A percentile compares a stretch with the other conserved stretches of the same genome.
Evolutionary conservation across 805 yeast genomes (phyloP).

Genomic region (Starmerella floricola): DNA sequence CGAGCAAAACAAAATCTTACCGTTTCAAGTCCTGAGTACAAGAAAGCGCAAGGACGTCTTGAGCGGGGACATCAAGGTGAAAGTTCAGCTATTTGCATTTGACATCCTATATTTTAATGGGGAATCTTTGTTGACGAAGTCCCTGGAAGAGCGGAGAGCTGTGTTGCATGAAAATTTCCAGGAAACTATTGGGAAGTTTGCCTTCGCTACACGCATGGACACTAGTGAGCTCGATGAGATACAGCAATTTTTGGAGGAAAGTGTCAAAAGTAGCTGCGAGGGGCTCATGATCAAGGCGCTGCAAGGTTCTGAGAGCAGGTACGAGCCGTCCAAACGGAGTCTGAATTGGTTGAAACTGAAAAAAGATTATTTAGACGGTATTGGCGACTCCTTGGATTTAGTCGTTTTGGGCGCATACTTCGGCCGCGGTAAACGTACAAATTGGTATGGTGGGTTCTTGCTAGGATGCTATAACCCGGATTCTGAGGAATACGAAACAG

Average conservation of each 20-base stretch:
- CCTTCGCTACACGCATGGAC: slow-evolving; percentile 63
- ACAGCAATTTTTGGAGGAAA: slow-evolving; percentile 73
- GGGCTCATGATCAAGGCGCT: slow-evolving; percentile 91
- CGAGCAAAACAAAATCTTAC: slow-evolving; percentile 63
- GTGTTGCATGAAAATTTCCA: slow-evolving; percentile 45
- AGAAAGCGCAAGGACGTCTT: slow-evolving; percentile 90
- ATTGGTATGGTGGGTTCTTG: slow-evolving; percentile 86
- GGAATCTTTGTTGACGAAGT: slow-evolving; percentile 50
- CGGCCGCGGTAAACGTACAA: slow-evolving; percentile 92
- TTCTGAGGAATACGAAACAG: slow-evolving; percentile 83
- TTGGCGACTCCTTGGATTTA: slow-evolving; percentile 88
- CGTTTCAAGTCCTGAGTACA: slow-evolving; percentile 86
- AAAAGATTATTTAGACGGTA: slow-evolving; percentile 88
- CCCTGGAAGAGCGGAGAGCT: slow-evolving; percentile 60
- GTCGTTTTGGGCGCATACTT: slow-evolving; percentile 89
- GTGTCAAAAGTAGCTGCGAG: slow-evolving; percentile 82
- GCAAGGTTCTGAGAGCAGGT: slow-evolving; percentile 65
- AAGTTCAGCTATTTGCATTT: slow-evolving; percentile 85
- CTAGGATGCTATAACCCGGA: slow-evolving; percentile 85
- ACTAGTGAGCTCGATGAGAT: slow-evolving; percentile 61
- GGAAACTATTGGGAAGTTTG: slow-evolving; percentile 62
- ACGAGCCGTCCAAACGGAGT: slow-evolving; percentile 91
- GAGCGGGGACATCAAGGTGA: slow-evolving; percentile 74
- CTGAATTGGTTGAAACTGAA: slow-evolving; percentile 92
- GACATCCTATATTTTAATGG: slow-evolving; percentile 71